Evolutionary conservation across 2,329 filamentous ascomycete genomes (phyloP).

Genomic region (Penicillium sp.): DNA sequence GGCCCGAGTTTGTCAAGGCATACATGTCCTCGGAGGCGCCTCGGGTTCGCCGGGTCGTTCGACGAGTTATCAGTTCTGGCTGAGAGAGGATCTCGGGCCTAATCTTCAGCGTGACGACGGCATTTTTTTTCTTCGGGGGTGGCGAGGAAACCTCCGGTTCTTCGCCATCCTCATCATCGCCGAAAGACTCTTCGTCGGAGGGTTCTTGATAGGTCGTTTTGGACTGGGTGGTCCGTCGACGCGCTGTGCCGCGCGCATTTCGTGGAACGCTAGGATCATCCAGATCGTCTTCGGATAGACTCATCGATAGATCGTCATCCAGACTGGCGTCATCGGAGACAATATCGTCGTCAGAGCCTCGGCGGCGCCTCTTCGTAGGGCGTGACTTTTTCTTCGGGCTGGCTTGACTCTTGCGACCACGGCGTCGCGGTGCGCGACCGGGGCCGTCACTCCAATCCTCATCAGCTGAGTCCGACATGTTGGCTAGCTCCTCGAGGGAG

Average conservation of each 20-base stretch:
- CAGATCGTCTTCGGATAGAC: constrained; percentile 40
- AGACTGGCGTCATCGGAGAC: constrained; percentile 34
- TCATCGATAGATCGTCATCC: constrained; percentile 35
- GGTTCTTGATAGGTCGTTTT: constrained; percentile 53
- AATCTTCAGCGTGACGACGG: constrained; percentile 29
- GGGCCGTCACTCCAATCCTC: constrained; percentile 40
- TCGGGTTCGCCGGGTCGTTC: constrained; percentile 55
- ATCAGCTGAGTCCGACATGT: constrained; percentile 42
- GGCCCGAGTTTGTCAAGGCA: constrained; percentile 54
- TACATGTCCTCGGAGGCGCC: constrained; percentile 52
- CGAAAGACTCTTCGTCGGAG: constrained; percentile 27
- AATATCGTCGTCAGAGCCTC: constrained; percentile 43
- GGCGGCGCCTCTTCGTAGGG: constrained; percentile 34
- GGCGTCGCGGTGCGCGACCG: constrained; percentile 22
- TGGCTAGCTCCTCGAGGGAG: constrained; percentile 38
- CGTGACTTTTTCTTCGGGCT: constrained; percentile 28
- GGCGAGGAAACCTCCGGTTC: constrained; percentile 13
- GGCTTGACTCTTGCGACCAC: constrained; percentile 25
- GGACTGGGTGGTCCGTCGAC: constrained; percentile 49
- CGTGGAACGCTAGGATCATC: constrained; percentile 42
- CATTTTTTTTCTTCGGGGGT: constrained; percentile 16
- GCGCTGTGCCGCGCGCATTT: constrained; percentile 53
- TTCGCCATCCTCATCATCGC: constrained; percentile 20
- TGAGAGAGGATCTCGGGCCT: constrained; percentile 22
- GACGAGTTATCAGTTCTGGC: constrained; percentile 34